A percentile compares a stretch with the other conserved stretches of the same genome.
Conservation (phyloP, 1,139 yeast genomes). For the Eremothecium sinecaudum region DNA sequence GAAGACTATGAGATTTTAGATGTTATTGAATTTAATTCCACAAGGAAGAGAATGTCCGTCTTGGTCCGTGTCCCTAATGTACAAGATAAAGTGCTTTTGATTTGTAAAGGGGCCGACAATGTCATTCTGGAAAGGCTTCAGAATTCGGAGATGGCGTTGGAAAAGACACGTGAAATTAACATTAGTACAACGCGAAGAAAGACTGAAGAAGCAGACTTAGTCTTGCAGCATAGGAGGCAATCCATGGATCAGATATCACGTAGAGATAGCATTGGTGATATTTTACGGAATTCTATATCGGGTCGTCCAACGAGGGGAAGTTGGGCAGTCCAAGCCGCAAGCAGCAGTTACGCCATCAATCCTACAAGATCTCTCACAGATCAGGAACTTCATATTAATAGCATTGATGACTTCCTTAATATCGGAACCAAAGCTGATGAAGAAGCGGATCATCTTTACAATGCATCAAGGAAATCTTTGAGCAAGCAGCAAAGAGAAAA, state of each 20-base stretch:
- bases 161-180: slow-evolving; percentile 57
- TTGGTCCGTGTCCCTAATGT: slow-evolving; percentile 65
- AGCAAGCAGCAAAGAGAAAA: slow-evolving; percentile 52
- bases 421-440: slow-evolving; percentile 40
- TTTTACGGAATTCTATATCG: slow-evolving; percentile 15
- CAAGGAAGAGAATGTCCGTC: slow-evolving; percentile 92
- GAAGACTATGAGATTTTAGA: slow-evolving; percentile 71
- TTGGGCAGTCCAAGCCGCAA: slow-evolving; percentile 30
- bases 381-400: slow-evolving; percentile 35
- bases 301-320: slow-evolving; percentile 30
- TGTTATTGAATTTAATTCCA: slow-evolving; percentile 74
- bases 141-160: slow-evolving; percentile 47
- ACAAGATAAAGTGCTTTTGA: slow-evolving; percentile 52
- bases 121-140: slow-evolving; percentile 70
- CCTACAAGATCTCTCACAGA: slow-evolving; percentile 15
- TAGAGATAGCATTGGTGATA: slow-evolving; percentile 16
- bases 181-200: slow-evolving; percentile 54
- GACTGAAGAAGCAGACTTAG: slow-evolving; percentile 70
- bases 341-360: slow-evolving; percentile 23
- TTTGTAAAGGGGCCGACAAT: slow-evolving; percentile 96
- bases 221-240: slow-evolving; percentile 45
- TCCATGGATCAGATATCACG: slow-evolving; percentile 27
- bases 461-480: slow-evolving; percentile 52
- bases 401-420: slow-evolving; percentile 50
- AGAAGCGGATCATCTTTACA: slow-evolving; percentile 53